Conservation (phyloP, 2,329 filamentous ascomycete species). For the Periglandula ipomoeae region DNA sequence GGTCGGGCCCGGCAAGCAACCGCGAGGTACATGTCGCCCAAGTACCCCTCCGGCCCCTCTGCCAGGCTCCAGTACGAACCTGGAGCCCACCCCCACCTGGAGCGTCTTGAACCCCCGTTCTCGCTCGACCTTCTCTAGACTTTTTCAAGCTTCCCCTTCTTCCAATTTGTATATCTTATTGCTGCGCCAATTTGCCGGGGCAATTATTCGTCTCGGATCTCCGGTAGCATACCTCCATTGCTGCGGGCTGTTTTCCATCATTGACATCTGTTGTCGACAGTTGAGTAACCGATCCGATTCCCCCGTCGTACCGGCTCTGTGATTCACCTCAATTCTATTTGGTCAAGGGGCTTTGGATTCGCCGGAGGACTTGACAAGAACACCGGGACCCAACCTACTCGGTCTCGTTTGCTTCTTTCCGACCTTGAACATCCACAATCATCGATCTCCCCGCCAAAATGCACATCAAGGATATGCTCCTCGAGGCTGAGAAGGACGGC, state of each 20-base stretch:
- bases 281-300: not conserved
- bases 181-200: not conserved
- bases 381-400: too few relatives aligned
- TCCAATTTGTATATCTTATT: not conserved
- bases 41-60: not conserved
- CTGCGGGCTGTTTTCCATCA: not conserved
- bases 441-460: slow-evolving; percentile 44
- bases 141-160: not conserved
- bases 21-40: too few relatives aligned
- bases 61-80: slow-evolving; percentile 1
- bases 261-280: not conserved
- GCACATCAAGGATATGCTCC: slow-evolving; percentile 92
- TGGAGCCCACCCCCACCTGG: not conserved
- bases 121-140: not conserved
- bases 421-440: not conserved
- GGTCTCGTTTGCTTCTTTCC: not conserved
- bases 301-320: not conserved
- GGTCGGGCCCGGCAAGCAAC: too few relatives aligned
- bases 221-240: not conserved
- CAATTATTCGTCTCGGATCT: not conserved
- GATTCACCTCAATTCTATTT: too few relatives aligned
- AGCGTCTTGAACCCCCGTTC: not conserved
- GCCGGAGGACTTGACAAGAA: too few relatives aligned
- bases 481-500: slow-evolving; percentile 67
- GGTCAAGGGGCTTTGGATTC: too few relatives aligned